A percentile compares a stretch with the other conserved stretches of the same genome.
Conservation (phyloP, 2,329 filamentous ascomycete genomes). For the Blastomyces parvus region DNA sequence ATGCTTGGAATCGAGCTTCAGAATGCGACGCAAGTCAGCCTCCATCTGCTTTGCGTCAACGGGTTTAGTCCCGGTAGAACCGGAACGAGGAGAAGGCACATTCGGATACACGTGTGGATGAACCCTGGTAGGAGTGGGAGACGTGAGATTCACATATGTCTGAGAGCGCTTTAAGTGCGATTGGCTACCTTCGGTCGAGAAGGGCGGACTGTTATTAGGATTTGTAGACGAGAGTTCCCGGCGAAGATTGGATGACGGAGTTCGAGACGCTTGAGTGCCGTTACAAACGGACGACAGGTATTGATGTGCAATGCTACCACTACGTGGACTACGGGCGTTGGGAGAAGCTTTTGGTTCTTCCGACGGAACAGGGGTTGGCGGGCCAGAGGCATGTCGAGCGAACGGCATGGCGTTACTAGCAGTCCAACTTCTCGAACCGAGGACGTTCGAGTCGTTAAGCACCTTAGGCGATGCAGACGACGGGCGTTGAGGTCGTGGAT, state of each 20-base stretch:
- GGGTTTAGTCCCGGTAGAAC: conserved; percentile 19
- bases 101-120: conserved; percentile 15
- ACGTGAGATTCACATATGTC: conserved; percentile 3
- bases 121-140: conserved; percentile 11
- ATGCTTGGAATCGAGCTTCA: conserved; percentile 35
- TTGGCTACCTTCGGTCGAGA: conserved; percentile 17
- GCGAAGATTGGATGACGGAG: conserved; percentile 26
- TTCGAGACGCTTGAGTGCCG: conserved; percentile 18
- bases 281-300: conserved; percentile 20
- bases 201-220: conserved; percentile 12
- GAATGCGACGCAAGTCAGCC: conserved; percentile 39
- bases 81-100: conserved; percentile 20
- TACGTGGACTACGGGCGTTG: conserved; percentile 14
- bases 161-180: conserved; percentile 15
- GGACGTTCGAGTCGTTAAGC: conserved; percentile 17
- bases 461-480: conserved; percentile 25
- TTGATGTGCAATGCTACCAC: conserved; percentile 17
- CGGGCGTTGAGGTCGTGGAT: conserved; percentile 31
- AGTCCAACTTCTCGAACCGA: conserved; percentile 11
- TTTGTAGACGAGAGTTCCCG: conserved; percentile 24
- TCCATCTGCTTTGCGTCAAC: conserved; percentile 39
- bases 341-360: conserved; percentile 7
- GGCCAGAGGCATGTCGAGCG: conserved; percentile 21
- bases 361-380: conserved; percentile 22
- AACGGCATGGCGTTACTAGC: background rate